Evolutionary conservation across 352 stramenopile species (phyloP), one percentile per base, ranked within the genome.

Genomic region (Globisporangium megalacanthum): DNA sequence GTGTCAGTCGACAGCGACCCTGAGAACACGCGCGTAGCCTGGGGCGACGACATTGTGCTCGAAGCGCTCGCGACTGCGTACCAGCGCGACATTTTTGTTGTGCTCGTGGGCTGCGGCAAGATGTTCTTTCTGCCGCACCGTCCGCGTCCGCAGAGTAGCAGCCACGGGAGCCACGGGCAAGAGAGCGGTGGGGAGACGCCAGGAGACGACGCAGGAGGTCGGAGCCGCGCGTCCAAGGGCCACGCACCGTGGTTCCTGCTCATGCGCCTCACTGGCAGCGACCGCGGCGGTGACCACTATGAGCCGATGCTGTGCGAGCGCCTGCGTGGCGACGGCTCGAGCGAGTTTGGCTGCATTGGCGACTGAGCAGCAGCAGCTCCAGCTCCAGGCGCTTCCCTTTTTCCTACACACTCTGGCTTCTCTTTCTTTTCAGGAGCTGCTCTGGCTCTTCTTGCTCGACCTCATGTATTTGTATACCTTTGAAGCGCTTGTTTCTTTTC

Each of bases 121-220:
- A 92, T 92, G 81, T 95, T 95, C 56, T 95, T 95, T 69, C 61
- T 95, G 48, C 85, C 85, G 9, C 85, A 95, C 58, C 75, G 78
- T 25, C 85, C 85, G 20, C 83, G 78, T 17, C 57, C 66, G 2
- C 66, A 83, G 39, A 54, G 60, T 5, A 69, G 60, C 8, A 70
- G 17, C 45, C 70, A 31, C 71, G n/a, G n/a, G n/a, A 86, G 15
- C 62, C 77, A 41, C 80, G 62, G 46, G 65, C 59, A 13, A 79
- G 15, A 83, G 20, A 72, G 66, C 49, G 25, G 25, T 29, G 25
- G 25, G 25, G 25, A 29, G 79, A 79, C 47, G 25, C 25, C 25
- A 29, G 25, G 25, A 29, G 25, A 29, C 25, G 25, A 29, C 25
- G 25, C 25, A 4, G 25, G 25, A 29, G 25, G 25, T 29, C 25